These are phyloP conservation scores for Scopulariopsis brevicaulis DNA, from an alignment of 2,329 filamentous ascomycete species.

Conservation along the genomic window DNA sequence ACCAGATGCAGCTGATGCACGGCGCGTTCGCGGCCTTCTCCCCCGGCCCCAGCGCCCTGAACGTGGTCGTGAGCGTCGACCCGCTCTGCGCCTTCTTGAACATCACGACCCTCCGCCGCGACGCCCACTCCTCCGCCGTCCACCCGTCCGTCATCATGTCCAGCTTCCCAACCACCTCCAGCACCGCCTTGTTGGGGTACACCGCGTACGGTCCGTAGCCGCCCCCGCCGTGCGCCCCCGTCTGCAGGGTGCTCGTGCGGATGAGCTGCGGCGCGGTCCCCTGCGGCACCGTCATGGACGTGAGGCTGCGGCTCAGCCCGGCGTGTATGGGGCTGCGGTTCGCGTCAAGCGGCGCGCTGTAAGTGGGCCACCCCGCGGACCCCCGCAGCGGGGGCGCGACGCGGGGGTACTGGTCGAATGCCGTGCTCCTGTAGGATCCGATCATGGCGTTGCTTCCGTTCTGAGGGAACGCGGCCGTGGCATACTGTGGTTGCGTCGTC, in stretches of 20 bases:
- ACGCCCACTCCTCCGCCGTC: conserved; percentile 69
- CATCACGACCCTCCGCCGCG: conserved; percentile 73
- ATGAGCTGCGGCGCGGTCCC: conserved; percentile 36
- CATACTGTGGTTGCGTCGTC: conserved; percentile 14
- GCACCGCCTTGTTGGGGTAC: conserved; percentile 71
- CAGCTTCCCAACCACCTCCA: conserved; percentile 80
- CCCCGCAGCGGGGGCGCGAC: conserved; percentile 21
- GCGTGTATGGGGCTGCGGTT: conserved; percentile 31
- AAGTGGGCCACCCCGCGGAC: conserved; percentile 30
- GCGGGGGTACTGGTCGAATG: conserved; percentile 34
- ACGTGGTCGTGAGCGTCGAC: conserved; percentile 69
- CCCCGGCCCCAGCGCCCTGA: conserved; percentile 66
- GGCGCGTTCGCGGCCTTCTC: conserved; percentile 76
- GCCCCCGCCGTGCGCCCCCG: conserved; percentile 21
- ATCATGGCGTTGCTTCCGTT: conserved; percentile 38
- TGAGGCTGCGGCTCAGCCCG: conserved; percentile 31
- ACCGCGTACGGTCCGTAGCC: conserved; percentile 69
- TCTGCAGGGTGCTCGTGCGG: conserved; percentile 42
- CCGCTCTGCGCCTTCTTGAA: conserved; percentile 77
- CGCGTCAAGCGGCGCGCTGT: conserved; percentile 26
- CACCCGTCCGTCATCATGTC: conserved; percentile 75
- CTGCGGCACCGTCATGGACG: conserved; percentile 35
- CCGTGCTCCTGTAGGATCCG: conserved; percentile 38
- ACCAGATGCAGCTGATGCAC: conserved; percentile 95
- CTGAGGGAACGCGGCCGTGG: conserved; percentile 23